Percentiles rank a stretch among this genome's conserved stretches.
phyloP scores from a whole-genome alignment of 2,329 filamentous ascomycete species.

The Fusarium graminum region DNA sequence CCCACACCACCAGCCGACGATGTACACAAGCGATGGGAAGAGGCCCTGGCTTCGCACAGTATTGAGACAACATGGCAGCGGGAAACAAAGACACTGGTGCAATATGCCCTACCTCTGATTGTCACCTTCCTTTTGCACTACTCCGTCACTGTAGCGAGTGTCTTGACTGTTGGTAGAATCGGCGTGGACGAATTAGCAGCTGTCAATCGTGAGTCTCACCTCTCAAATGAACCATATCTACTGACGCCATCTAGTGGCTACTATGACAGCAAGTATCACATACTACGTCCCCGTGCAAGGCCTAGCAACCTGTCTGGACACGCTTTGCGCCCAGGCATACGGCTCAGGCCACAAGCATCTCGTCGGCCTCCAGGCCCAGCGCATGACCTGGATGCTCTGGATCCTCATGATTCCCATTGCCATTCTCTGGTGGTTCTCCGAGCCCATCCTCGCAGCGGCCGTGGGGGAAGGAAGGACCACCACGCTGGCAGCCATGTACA shows the following conservation, averaged over 20 bases:
- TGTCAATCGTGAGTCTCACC: conserved; percentile 51
- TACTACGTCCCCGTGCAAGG: conserved; percentile 82
- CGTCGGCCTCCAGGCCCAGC: conserved; percentile 83
- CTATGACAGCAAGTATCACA: conserved; percentile 83
- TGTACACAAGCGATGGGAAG: conserved; percentile 70
- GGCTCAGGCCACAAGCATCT: conserved; percentile 88
- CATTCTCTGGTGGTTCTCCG: conserved; percentile 75
- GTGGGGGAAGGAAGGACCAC: conserved; percentile 67
- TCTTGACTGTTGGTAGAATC: conserved; percentile 79
- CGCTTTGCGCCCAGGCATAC: conserved; percentile 90
- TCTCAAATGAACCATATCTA: accelerated
- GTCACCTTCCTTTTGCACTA: conserved; percentile 80
- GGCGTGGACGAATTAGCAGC: conserved; percentile 68
- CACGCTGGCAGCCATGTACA: conserved; percentile 75
- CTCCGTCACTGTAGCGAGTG: conserved; percentile 79
- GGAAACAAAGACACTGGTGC: conserved; percentile 81
- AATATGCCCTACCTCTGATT: conserved; percentile 76
- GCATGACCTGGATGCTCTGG: conserved; percentile 82
- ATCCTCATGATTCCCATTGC: conserved; percentile 77
- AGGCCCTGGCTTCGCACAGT: conserved; percentile 80
- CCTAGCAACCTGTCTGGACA: conserved; percentile 87
- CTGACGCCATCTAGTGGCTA: conserved; percentile 53
- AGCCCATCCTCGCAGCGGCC: conserved; percentile 66
- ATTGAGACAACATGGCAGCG: conserved; percentile 91
- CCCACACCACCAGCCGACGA: conserved; percentile 33